Evolutionary conservation across 2,329 filamentous ascomycete genomes (phyloP).

Genomic region (Chaetoscypha palmicola): DNA sequence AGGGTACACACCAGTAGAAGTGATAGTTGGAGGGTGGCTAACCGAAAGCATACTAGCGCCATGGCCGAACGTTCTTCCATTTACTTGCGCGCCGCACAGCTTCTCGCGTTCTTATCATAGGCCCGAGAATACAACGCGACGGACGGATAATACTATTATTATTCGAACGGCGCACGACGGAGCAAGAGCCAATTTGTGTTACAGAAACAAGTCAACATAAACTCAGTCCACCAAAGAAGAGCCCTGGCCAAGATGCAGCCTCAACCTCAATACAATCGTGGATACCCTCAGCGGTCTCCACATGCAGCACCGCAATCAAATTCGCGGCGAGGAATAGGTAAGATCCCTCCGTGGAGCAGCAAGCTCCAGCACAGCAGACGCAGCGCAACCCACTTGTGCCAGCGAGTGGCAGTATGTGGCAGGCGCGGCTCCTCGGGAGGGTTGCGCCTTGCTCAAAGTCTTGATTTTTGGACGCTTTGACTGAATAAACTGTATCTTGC

Average conservation of each 20-base stretch:
- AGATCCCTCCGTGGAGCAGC: slow-evolving; percentile 19
- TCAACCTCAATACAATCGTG: slow-evolving; percentile 26
- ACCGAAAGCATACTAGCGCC: too few relatives aligned
- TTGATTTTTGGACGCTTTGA: slow-evolving; percentile 7
- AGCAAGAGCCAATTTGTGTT: slow-evolving; percentile 6
- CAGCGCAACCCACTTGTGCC: slow-evolving; percentile 10
- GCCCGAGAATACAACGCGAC: slow-evolving; percentile 5
- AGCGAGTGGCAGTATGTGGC: slow-evolving; percentile 11
- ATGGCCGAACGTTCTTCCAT: too few relatives aligned
- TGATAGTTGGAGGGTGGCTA: too few relatives aligned
- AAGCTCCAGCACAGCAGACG: background rate
- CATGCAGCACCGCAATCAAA: slow-evolving; percentile 21
- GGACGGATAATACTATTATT: slow-evolving; percentile 2
- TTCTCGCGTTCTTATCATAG: background rate
- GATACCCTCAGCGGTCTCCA: slow-evolving; percentile 28
- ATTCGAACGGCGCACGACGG: background rate
- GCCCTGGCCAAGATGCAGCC: slow-evolving; percentile 25
- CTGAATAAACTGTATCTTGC: too few relatives aligned
- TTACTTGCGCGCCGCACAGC: too few relatives aligned
- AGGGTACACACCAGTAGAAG: too few relatives aligned
- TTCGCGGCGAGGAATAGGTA: slow-evolving; percentile 32
- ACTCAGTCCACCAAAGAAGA: slow-evolving; percentile 1
- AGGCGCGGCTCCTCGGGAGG: background rate
- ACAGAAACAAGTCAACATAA: slow-evolving; percentile 8
- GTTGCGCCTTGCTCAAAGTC: background rate